phyloP scores from a whole-genome alignment of 352 stramenopile species.

The Globisporangium emineosum region DNA sequence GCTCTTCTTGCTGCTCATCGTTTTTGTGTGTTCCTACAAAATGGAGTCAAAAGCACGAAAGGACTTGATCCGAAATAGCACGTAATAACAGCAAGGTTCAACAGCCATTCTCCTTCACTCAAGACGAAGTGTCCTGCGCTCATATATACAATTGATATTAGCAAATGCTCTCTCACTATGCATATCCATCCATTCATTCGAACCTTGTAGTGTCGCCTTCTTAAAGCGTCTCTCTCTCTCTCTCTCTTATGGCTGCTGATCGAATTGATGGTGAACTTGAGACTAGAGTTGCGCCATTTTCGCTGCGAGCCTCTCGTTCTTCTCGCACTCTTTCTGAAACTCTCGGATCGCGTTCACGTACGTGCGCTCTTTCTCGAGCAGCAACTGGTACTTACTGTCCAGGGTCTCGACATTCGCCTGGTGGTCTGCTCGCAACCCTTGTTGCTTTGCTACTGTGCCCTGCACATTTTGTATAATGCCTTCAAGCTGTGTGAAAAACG shows the following conservation, averaged over 20 bases:
- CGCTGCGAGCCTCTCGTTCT: slow-evolving; percentile 62
- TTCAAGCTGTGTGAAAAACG: slow-evolving; percentile 80
- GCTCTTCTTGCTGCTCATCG: slow-evolving; percentile 31
- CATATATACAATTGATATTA: slow-evolving; percentile 5
- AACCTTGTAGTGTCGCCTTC: too few relatives aligned
- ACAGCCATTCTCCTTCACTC: not conserved
- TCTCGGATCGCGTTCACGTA: slow-evolving; percentile 86
- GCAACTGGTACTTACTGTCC: slow-evolving; percentile 75
- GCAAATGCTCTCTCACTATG: not conserved
- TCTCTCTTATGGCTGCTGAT: not conserved
- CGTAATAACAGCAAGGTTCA: not conserved
- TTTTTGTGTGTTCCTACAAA: not conserved
- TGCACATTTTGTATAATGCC: slow-evolving; percentile 64
- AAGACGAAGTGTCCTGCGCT: not conserved
- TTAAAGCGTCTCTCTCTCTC: not conserved
- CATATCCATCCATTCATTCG: not conserved
- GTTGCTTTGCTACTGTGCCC: slow-evolving; percentile 51
- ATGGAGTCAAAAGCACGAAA: not conserved
- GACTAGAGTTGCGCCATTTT: slow-evolving; percentile 15
- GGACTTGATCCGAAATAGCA: not conserved
- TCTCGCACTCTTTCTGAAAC: slow-evolving; percentile 88
- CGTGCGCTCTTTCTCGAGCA: slow-evolving; percentile 69
- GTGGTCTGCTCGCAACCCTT: slow-evolving; percentile 36
- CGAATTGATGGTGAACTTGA: not conserved
- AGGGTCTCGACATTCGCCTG: slow-evolving; percentile 51